A percentile compares a stretch with the other conserved stretches of the same genome.
phyloP scores from a whole-genome alignment of 225 moss, liverwort and hornwort genomes.

The Takakia lepidozioides region DNA sequence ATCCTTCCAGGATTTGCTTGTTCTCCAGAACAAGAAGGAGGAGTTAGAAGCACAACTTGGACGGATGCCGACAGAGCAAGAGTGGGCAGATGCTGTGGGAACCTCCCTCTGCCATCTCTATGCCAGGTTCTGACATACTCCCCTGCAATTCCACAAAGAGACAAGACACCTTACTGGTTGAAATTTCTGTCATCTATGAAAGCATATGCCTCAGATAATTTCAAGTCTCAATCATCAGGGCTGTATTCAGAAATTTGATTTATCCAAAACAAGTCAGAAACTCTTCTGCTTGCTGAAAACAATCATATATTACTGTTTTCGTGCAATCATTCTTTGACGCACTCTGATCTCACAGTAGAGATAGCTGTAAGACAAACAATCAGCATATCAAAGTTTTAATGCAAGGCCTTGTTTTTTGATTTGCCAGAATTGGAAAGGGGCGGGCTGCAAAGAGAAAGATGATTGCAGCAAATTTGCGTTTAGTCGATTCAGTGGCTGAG shows the following conservation, averaged over 20 bases:
- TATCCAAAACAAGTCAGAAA: no score
- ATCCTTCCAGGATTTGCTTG: slow-evolving; percentile 45
- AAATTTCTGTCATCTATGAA: no score
- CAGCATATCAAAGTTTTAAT: not conserved
- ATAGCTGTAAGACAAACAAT: not conserved
- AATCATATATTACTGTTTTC: not conserved
- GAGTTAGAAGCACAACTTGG: slow-evolving; percentile 48
- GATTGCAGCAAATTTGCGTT: slow-evolving; percentile 77
- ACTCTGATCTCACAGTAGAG: not conserved
- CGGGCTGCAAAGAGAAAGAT: slow-evolving; percentile 96
- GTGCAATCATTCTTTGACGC: not conserved
- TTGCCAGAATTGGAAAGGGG: slow-evolving; percentile 87
- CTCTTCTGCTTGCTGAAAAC: not conserved
- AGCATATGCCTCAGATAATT: no score
- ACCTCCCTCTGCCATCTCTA: slow-evolving; percentile 63
- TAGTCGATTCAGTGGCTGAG: slow-evolving; percentile 78
- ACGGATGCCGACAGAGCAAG: slow-evolving; percentile 52
- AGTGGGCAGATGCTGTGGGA: slow-evolving; percentile 68
- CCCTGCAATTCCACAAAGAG: no score
- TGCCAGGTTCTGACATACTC: slow-evolving; percentile 53
- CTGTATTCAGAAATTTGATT: no score
- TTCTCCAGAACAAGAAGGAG: slow-evolving; percentile 38
- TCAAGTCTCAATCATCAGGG: no score
- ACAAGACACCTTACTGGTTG: no score
- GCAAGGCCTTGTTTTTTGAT: not conserved